Conservation (phyloP, 176 grass and related monocot genomes). For the Olyra latifolia region DNA sequence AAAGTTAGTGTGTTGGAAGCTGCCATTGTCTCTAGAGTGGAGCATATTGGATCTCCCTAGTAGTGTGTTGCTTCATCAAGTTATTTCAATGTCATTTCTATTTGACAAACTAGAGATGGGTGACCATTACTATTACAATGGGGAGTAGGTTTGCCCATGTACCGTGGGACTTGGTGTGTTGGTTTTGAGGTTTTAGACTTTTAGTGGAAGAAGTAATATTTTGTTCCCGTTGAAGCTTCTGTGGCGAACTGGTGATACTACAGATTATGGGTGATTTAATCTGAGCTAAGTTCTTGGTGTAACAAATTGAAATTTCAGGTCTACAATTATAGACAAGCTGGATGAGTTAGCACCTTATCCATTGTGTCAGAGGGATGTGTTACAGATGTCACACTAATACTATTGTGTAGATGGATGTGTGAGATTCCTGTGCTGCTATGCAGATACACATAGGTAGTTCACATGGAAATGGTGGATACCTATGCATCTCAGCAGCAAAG, state of each 20-base stretch:
- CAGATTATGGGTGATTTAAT: background rate
- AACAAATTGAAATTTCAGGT: background rate
- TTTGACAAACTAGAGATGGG: background rate
- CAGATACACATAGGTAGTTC: background rate
- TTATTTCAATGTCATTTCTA: background rate
- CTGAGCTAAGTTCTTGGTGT: background rate
- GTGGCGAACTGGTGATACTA: background rate
- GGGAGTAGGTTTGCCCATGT: background rate
- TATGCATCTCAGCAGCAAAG: background rate
- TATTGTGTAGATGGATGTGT: background rate
- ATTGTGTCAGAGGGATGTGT: background rate
- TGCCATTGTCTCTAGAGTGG: background rate
- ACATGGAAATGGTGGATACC: background rate
- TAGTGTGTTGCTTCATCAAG: background rate
- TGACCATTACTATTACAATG: background rate
- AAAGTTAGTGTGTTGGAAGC: background rate
- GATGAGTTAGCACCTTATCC: background rate
- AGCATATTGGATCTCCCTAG: background rate
- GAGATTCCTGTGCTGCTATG: background rate
- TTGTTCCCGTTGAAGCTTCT: background rate
- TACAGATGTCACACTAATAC: background rate
- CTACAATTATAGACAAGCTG: background rate
- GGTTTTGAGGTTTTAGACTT: background rate
- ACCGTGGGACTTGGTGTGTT: background rate
- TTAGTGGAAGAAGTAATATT: background rate